phyloP scores from a whole-genome alignment of 1,284 basidiomycete genomes.

The Fomitopsis betulina region DNA sequence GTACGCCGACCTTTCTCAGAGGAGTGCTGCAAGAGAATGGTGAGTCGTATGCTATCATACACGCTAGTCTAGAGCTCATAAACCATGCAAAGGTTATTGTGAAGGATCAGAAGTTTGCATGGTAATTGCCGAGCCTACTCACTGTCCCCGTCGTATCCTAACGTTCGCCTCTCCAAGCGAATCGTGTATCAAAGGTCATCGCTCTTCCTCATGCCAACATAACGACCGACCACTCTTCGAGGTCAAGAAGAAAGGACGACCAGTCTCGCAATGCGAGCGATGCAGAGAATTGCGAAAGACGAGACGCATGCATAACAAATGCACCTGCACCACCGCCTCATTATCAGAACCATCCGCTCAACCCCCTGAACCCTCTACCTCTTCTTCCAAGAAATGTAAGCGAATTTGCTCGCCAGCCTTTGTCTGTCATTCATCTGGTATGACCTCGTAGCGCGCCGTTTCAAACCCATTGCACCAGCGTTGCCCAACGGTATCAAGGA shows the following conservation, averaged over 20 bases:
- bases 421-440: background rate
- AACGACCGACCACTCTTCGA: slow-evolving; percentile 74
- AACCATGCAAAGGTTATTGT: slow-evolving; percentile 53
- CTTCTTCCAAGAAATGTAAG: slow-evolving; percentile 10
- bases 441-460: slow-evolving; percentile 14
- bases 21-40: background rate
- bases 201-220: slow-evolving; percentile 74
- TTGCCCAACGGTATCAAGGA: slow-evolving; percentile 27
- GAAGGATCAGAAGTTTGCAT: slow-evolving; percentile 82
- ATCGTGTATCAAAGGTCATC: slow-evolving; percentile 82
- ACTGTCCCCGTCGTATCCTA: slow-evolving; percentile 8
- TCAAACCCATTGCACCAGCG: slow-evolving; percentile 26
- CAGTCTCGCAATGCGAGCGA: slow-evolving; percentile 76
- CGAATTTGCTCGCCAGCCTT: background rate
- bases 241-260: slow-evolving; percentile 79
- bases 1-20: background rate
- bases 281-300: slow-evolving; percentile 75
- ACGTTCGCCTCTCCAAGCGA: slow-evolving; percentile 40
- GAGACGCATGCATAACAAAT: slow-evolving; percentile 69
- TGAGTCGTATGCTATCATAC: background rate
- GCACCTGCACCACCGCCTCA: slow-evolving; percentile 37
- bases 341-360: background rate
- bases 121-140: slow-evolving; percentile 37
- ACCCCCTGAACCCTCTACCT: background rate
- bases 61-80: background rate